phyloP scores from a whole-genome alignment of 495 filamentous ascomycete genomes.

The Penicillium arizonense region DNA sequence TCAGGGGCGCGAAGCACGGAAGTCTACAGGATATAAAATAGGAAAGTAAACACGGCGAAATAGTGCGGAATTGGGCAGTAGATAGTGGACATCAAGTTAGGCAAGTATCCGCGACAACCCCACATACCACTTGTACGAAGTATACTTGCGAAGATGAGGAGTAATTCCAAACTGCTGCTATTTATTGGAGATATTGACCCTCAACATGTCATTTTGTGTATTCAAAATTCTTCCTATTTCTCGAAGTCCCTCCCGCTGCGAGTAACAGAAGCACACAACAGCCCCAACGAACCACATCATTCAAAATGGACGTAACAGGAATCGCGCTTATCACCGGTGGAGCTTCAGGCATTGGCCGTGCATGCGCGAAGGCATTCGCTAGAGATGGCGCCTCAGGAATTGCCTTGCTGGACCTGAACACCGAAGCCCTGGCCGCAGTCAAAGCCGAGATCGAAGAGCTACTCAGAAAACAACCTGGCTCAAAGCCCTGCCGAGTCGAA shows the following conservation, averaged over 20 bases:
- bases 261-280: background rate
- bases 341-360: constrained; percentile 22
- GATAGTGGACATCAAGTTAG: background rate
- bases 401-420: constrained; percentile 16
- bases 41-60: background rate
- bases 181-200: too few species aligned
- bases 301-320: constrained; percentile 19
- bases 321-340: constrained; percentile 25
- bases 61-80: too few species aligned
- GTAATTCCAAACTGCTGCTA: background rate
- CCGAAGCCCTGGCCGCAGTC: constrained; percentile 13
- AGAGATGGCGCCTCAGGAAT: constrained; percentile 20
- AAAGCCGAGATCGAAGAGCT: constrained; percentile 16
- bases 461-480: background rate
- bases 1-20: too few species aligned
- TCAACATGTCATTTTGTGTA: too few species aligned
- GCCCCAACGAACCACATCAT: background rate
- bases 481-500: constrained; percentile 10
- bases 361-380: constrained; percentile 16
- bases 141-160: background rate
- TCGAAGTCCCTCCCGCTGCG: background rate
- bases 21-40: background rate
- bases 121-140: background rate
- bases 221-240: background rate
- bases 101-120: constrained; percentile 19